phyloP scores from a whole-genome alignment of 345 rosid species.

The Pseudoturritis turrita region DNA sequence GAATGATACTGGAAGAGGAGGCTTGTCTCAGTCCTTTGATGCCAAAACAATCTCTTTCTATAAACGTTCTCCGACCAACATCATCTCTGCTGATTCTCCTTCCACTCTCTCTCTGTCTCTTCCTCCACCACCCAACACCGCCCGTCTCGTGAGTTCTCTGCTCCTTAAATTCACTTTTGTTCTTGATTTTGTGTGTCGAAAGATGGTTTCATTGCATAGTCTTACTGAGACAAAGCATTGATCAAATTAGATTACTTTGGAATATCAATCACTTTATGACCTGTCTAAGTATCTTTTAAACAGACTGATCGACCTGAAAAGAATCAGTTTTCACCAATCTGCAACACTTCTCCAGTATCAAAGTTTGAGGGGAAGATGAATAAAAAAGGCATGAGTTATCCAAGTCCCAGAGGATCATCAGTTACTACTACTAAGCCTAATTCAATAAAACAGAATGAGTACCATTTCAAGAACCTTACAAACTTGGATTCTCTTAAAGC shows the following conservation, averaged over 20 bases:
- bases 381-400: slow-evolving; percentile 18
- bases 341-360: slow-evolving; percentile 36
- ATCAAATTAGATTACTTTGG: neutral
- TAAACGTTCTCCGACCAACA: slow-evolving; percentile 12
- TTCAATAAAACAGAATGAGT: slow-evolving; percentile 33
- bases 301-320: slow-evolving; percentile 48
- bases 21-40: slow-evolving; percentile 17
- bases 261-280: neutral
- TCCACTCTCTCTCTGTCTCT: slow-evolving; percentile 21
- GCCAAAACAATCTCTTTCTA: slow-evolving; percentile 23
- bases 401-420: slow-evolving; percentile 27
- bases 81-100: slow-evolving; percentile 23
- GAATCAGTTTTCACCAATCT: slow-evolving; percentile 27
- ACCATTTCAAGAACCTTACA: slow-evolving; percentile 32
- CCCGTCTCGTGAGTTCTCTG: slow-evolving; percentile 11
- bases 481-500: slow-evolving; percentile 34
- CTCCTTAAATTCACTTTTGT: neutral
- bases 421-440: slow-evolving; percentile 30
- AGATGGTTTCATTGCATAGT: neutral
- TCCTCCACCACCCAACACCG: slow-evolving; percentile 11
- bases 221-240: neutral
- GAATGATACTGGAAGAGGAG: slow-evolving; percentile 26
- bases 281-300: neutral
- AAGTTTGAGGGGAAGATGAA: slow-evolving; percentile 41
- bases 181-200: slow-evolving; percentile 2